Percentiles rank a stretch among this genome's conserved stretches.
These are phyloP conservation scores for Podila clonocystis DNA, from an alignment of 192 early-diverging fungal species.

Conservation along the genomic window DNA sequence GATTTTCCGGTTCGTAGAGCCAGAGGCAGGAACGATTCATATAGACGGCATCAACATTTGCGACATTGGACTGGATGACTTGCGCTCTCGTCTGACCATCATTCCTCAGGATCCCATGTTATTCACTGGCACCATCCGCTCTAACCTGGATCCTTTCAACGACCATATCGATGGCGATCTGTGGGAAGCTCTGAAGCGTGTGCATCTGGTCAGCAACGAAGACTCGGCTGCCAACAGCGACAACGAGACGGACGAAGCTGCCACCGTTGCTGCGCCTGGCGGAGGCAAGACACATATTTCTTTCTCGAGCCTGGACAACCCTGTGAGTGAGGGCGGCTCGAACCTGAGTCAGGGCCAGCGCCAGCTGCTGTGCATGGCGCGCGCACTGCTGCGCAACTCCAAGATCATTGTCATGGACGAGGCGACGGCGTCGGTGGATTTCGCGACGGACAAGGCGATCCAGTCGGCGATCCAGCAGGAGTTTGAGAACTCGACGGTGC, in stretches of 20 bases:
- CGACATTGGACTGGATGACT: constrained; percentile 73
- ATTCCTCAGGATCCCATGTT: constrained; percentile 82
- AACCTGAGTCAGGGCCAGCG: constrained; percentile 87
- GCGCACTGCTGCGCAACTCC: constrained; percentile 72
- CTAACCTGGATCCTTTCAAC: constrained; percentile 89
- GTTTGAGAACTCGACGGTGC: constrained; percentile 77
- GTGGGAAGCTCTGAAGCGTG: constrained; percentile 80
- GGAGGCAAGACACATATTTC: constrained; percentile 35
- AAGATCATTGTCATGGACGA: constrained; percentile 84
- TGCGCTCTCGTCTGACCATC: constrained; percentile 80
- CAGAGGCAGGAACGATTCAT: constrained; percentile 68
- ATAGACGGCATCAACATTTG: constrained; percentile 82
- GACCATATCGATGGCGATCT: constrained; percentile 79
- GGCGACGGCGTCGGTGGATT: constrained; percentile 91
- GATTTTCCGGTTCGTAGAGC: constrained; percentile 84
- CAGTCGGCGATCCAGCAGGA: constrained; percentile 83
- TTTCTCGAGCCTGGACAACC: constrained; percentile 60
- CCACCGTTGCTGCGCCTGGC: neutral
- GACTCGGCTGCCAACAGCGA: constrained; percentile 22
- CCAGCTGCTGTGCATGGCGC: constrained; percentile 84
- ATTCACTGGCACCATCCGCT: constrained; percentile 77
- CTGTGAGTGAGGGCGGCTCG: constrained; percentile 73
- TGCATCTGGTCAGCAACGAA: constrained; percentile 67
- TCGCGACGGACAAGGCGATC: constrained; percentile 83
- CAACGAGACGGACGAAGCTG: constrained; percentile 19